Base-by-base conservation (phyloP, 2,329 filamentous ascomycete genomes). In the Trichoderma sp. region DNA sequence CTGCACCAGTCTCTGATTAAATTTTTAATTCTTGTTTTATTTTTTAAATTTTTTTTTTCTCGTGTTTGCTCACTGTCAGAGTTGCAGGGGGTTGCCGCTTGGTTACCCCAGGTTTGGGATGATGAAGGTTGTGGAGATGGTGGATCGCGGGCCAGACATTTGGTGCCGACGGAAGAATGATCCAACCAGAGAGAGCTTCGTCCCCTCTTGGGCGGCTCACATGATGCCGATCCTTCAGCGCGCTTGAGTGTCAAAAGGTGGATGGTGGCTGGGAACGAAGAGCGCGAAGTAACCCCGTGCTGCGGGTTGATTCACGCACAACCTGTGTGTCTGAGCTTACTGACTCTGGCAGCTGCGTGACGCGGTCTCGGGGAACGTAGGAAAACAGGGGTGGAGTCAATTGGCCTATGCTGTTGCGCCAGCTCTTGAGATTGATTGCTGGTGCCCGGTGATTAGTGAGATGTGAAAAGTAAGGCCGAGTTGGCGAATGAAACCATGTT, bases 101-200 rank as follows among this genome's bases (percentile, higher is more conserved):
- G 33, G 2, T 43, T 67, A 49, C 64, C 64, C 64, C 64, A 67
- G 64, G 64, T 66, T 58, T 66, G 60, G 27, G n/a, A 37, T 35
- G 43, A 52, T 14, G 49, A 52, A 43, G 40, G 24, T 10, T 58
- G 40, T 37, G 64, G 64, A 59, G 64, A 52, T 24, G 37, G 64
- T 59, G 64, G 64, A 53, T 27, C 31, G 4, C 24, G 37, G 19
- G 58, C n/a, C 55, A 19, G 40, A 21, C 49, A 29, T n/a, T 16
- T 13, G 24, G n/a, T 53, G 27, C 65, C 65, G 65, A 55, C 65
- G 65, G 65, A 43, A 68, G 24, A 68, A 68, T 61, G 21, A 31
- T 55, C 57, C 57, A 61, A 43, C 65, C 65, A 35, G 64, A 52
- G 64, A 5, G 52, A 19, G 49, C 5, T n/a, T 49, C n/a, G 24